Percentiles rank a stretch among this genome's conserved stretches.
Conservation (phyloP, 768 basidiomycete genomes). For the Pulveroboletus ravenelii region DNA sequence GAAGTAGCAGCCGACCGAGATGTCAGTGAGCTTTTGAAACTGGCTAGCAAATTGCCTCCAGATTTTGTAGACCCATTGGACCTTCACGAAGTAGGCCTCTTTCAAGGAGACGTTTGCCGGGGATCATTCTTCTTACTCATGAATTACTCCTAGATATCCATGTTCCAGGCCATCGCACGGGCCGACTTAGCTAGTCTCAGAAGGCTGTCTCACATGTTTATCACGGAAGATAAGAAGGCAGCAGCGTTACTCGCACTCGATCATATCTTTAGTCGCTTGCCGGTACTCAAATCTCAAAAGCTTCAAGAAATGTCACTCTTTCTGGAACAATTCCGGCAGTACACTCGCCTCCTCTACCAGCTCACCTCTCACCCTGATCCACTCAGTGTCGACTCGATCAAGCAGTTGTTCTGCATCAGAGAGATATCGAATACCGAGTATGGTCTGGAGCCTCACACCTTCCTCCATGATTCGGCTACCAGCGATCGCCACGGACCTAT, state of each 20-base stretch:
- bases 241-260: slow-evolving; percentile 8
- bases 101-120: neutral
- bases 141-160: slow-evolving; percentile 11
- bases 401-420: slow-evolving; percentile 23
- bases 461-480: slow-evolving; percentile 1
- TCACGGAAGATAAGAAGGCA: neutral
- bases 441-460: neutral
- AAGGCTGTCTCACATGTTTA: slow-evolving; percentile 31
- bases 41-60: slow-evolving; percentile 11
- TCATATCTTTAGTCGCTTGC: slow-evolving; percentile 3
- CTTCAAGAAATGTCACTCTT: slow-evolving; percentile 13
- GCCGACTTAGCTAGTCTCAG: slow-evolving; percentile 26
- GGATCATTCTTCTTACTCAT: neutral
- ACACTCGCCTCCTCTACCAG: neutral
- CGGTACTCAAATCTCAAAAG: slow-evolving; percentile 17
- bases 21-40: slow-evolving; percentile 21
- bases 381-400: slow-evolving; percentile 13
- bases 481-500: neutral
- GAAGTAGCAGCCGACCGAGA: neutral
- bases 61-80: slow-evolving; percentile 4
- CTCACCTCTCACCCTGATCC: slow-evolving; percentile 2
- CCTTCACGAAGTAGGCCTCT: slow-evolving; percentile 7
- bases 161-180: slow-evolving; percentile 33
- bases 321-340: slow-evolving; percentile 1
- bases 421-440: slow-evolving; percentile 8